Evolutionary conservation across 2,329 filamentous ascomycete genomes (phyloP), one percentile per base, ranked within the genome.

Genomic region (Aspergillus fijiensis): DNA sequence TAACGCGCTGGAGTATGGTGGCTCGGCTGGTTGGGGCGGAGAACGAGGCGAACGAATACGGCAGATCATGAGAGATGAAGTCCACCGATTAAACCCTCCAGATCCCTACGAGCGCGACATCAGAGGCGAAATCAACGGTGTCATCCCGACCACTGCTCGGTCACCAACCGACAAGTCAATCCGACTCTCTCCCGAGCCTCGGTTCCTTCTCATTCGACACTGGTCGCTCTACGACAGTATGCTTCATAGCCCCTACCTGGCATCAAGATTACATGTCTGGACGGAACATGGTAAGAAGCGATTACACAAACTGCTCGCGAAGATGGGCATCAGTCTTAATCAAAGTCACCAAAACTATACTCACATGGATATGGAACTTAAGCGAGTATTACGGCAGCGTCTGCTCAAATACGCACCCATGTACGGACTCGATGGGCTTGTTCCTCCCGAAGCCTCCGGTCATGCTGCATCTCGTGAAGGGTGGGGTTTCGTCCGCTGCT

Each of bases 141-240:
- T 94, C 57, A 96, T 97, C 56, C 92, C 91, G 7, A 96, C 92
- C 0, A 92, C 91, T 23, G 93, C 92, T 7, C 84, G 90, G 62
- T 95, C 90, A 63, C 92, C 95, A 5, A 94, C 93, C 57, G 95
- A 99, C 75, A 96, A 87, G 10, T 90, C 92, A 54, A 98, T 99
- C 66, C 88, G 93, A 23, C 81, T 99, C 45, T 96, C 93, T 0
- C 95, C 95, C 0, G 95, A 99, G 72, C 96, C 95, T 10, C 89
- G 91, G 47, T 96, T 99, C 67, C 84, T 98, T 27, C 85, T 99
- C 0, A 91, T 98, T 56, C 84, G 95, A 35, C 95, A 99, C 74
- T 99, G 95, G 95, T 96, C 92, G 67, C 81, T 99, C 14, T 98
- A 98, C 75, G 95, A 99, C 71, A 96, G 92, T 74, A 98, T 99